phyloP scores from a whole-genome alignment of 306 rosid species.

The Rosa lucieae region DNA sequence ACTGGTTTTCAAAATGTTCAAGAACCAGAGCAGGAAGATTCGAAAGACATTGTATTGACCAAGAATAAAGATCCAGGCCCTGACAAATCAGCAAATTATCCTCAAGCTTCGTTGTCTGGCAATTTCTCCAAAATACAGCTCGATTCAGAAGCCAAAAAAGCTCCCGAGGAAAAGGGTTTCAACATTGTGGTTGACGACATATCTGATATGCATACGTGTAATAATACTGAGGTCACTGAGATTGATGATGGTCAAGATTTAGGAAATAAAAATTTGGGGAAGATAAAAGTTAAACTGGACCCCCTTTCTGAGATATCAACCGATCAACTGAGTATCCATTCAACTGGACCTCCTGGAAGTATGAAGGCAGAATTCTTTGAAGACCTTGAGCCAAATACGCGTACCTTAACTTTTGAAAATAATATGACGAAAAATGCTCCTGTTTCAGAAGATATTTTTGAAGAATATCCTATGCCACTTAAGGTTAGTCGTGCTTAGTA shows the following conservation, averaged over 20 bases:
- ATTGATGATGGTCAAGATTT: constrained; percentile 25
- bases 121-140: constrained; percentile 24
- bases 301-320: constrained; percentile 25
- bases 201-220: constrained; percentile 22
- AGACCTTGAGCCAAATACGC: constrained; percentile 36
- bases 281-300: constrained; percentile 36
- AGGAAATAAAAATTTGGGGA: constrained; percentile 31
- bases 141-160: constrained; percentile 34
- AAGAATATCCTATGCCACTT: constrained; percentile 34
- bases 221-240: constrained; percentile 27
- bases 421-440: constrained; percentile 34
- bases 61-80: constrained; percentile 32
- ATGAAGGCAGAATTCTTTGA: constrained; percentile 30
- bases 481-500: constrained; percentile 51
- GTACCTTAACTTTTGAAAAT: constrained; percentile 21
- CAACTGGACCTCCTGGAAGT: constrained; percentile 34
- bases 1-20: constrained; percentile 11
- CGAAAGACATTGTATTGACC: constrained; percentile 23
- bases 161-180: constrained; percentile 24
- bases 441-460: constrained; percentile 33
- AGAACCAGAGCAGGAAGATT: constrained; percentile 30
- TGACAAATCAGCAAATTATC: constrained; percentile 26
- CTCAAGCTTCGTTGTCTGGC: constrained; percentile 23
- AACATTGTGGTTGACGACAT: constrained; percentile 20
- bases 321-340: constrained; percentile 29